phyloP scores from a whole-genome alignment of 805 yeast genomes.

The Novakomyces olei region DNA sequence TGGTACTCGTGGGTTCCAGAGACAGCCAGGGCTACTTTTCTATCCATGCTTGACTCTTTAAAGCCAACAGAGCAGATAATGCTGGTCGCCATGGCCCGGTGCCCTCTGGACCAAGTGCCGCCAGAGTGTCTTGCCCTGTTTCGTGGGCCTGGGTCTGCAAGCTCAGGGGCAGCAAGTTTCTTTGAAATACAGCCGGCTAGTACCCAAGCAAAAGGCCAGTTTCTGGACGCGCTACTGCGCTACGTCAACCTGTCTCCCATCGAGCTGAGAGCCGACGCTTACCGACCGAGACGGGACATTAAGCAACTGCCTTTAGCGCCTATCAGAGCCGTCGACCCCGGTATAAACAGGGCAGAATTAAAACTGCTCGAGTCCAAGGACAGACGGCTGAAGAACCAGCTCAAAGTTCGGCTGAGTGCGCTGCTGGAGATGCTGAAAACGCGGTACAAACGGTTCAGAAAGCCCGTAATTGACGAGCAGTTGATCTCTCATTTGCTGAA shows the following conservation, averaged over 20 bases:
- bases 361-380: slow-evolving; percentile 38
- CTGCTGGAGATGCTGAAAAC: slow-evolving; percentile 74
- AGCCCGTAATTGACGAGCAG: slow-evolving; percentile 31
- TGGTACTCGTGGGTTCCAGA: slow-evolving; percentile 51
- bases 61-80: slow-evolving; percentile 52
- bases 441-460: slow-evolving; percentile 72
- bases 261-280: slow-evolving; percentile 1
- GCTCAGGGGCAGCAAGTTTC: no score
- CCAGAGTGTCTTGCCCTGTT: slow-evolving; percentile 1
- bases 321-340: slow-evolving; percentile 8
- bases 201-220: neutral
- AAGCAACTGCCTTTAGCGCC: slow-evolving; percentile 3
- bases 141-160: neutral
- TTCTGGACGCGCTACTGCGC: neutral
- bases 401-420: slow-evolving; percentile 68
- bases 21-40: slow-evolving; percentile 48
- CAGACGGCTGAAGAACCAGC: slow-evolving; percentile 58
- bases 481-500: no score
- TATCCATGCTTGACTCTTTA: slow-evolving; percentile 44
- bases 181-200: neutral
- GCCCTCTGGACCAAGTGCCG: slow-evolving; percentile 8
- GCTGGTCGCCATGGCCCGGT: slow-evolving; percentile 48
- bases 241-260: slow-evolving; percentile 1
- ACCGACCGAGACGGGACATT: neutral
- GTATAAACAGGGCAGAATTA: slow-evolving; percentile 23